Evolutionary conservation across 257 asterid species (phyloP), one percentile per base, ranked within the genome.

Genomic region (Coffea canephora): DNA sequence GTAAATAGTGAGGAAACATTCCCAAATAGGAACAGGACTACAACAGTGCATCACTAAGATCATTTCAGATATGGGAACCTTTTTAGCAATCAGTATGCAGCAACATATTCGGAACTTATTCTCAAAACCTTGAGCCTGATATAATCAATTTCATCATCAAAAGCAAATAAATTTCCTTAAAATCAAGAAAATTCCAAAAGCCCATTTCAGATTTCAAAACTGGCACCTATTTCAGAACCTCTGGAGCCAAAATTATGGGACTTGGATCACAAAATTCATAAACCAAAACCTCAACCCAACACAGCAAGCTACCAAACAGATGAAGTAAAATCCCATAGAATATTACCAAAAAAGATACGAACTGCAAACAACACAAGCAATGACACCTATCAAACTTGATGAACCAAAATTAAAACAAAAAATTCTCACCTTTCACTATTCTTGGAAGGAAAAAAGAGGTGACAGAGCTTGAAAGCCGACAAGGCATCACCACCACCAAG

Each of bases 341-440:
- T 39, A 73, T 64, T 19, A 43, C 18, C 19, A 23, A 13, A 41
- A 31, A 65, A 48, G 39, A 52, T 31, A 6, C 43, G 34, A 71
- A 62, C 25, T 46, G 34, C 23, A 46, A 59, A 23, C 9, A n/a
- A 75, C n/a, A 10, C 21, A 73, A 71, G 48, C 68, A 69, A 52
- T 10, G 2, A 74, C 50, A 52, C 31, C 52, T 54, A 84, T 70
- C 25, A 48, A 61, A 52, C 34, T 36, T 75, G 23, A 75, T 1
- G 9, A 75, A 61, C 11, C 4, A 25, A 39, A 59, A 54, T 6
- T 2, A 5, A 16, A 68, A 46, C 6, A 31, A 50, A 50, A 34
- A 84, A 46, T 5, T 68, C 49, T 80, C 82, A 92, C 97, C 97
- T 80, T 84, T 85, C 87, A 83, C 86, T 43, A 77, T 36, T 8